These are phyloP conservation scores for Casaregolazyma suthepensis DNA, from an alignment of 1,139 yeast genomes.

Conservation along the genomic window DNA sequence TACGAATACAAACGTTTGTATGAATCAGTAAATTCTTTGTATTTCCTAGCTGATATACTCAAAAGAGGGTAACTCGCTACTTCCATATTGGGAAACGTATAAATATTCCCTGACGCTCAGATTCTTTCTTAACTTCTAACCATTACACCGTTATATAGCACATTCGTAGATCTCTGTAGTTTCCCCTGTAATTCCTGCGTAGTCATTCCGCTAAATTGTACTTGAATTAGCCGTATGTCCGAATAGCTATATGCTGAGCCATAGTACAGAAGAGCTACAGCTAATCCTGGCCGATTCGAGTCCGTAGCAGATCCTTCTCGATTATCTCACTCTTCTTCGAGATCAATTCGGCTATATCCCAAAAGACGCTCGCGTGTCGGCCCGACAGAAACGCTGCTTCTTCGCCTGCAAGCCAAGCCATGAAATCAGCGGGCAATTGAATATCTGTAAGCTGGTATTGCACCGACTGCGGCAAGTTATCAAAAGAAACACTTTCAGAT, in stretches of 20 bases:
- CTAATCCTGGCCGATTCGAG: neutral
- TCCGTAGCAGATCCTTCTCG: neutral
- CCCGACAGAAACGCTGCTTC: conserved; percentile 1
- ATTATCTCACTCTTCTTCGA: conserved; percentile 1
- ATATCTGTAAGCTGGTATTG: neutral
- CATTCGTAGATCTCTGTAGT: neutral
- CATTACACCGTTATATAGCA: neutral
- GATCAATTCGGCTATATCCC: conserved; percentile 5
- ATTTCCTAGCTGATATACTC: no score
- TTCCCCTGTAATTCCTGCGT: neutral
- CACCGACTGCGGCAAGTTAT: neutral
- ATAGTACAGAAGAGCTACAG: no score
- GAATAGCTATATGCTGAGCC: neutral
- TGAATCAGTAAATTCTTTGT: no score
- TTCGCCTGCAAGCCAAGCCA: neutral
- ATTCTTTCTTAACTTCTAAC: neutral
- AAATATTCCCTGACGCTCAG: neutral
- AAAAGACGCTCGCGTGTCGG: neutral
- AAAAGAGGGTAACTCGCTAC: neutral
- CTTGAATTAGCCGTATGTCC: no score
- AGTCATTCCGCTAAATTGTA: neutral
- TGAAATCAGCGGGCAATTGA: conserved; percentile 4
- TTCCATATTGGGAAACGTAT: neutral
- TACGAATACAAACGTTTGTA: no score
- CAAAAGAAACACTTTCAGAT: neutral